Conservation (phyloP, 75 land plant species). For the Selaginella tamariscina region DNA sequence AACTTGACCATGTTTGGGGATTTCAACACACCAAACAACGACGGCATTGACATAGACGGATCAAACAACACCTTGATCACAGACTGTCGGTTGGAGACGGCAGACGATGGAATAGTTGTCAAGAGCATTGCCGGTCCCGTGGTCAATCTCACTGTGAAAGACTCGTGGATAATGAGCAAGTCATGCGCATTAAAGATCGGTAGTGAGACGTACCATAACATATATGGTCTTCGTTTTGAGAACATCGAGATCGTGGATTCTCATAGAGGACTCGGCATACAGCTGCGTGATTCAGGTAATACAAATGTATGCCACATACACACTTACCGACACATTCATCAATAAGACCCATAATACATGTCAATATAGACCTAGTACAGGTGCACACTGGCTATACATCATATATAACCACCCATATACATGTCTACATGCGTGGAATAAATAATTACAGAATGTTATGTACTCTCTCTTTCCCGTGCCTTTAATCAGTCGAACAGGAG, state of each 20-base stretch:
- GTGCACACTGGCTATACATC: no score
- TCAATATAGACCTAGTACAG: no score
- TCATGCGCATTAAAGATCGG: conserved; percentile 89
- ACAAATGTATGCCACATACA: no score
- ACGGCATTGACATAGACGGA: conserved; percentile 82
- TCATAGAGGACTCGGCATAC: conserved; percentile 73
- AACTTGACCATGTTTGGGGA: conserved; percentile 67
- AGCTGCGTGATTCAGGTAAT: conserved; percentile 49
- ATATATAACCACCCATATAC: no score
- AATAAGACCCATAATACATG: no score
- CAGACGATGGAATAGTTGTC: conserved; percentile 89
- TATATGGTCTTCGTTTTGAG: conserved; percentile 48
- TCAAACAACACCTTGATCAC: conserved; percentile 79
- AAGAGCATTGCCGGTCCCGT: conserved; percentile 59
- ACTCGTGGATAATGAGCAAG: conserved; percentile 74
- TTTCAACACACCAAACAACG: conserved; percentile 87
- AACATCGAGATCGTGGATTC: conserved; percentile 66
- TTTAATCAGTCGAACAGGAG: no score
- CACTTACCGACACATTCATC: no score
- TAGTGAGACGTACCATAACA: conserved; percentile 50
- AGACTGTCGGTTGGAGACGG: conserved; percentile 63
- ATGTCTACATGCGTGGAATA: no score
- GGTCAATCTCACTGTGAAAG: conserved; percentile 51
- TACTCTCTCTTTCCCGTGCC: no score
- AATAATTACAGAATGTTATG: no score